A percentile compares a stretch with the other conserved stretches of the same genome.
These are phyloP conservation scores for Bacidia rubella DNA, from an alignment of 495 filamentous ascomycete genomes.

Conservation along the genomic window DNA sequence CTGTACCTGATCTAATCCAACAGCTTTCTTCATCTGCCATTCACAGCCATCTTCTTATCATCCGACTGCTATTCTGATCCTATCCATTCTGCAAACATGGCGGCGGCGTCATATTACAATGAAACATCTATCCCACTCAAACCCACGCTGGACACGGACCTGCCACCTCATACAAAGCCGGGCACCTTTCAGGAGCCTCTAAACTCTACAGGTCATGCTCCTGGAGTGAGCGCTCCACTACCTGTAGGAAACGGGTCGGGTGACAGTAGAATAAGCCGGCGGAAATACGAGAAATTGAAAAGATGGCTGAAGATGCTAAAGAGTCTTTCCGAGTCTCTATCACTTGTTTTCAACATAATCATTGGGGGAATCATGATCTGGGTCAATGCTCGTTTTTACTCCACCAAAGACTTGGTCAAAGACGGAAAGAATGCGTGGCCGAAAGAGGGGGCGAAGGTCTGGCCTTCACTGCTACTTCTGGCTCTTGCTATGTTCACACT, in stretches of 20 bases:
- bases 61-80: too few species aligned
- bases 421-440: slow-evolving; percentile 13
- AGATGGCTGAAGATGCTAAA: slow-evolving; percentile 6
- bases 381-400: background rate
- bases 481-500: slow-evolving; percentile 9
- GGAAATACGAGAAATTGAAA: slow-evolving; percentile 3
- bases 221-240: background rate
- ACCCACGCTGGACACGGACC: background rate
- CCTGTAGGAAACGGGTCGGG: background rate
- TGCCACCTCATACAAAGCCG: background rate
- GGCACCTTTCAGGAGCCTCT: background rate
- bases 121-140: background rate
- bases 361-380: slow-evolving; percentile 12
- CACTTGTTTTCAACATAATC: slow-evolving; percentile 3
- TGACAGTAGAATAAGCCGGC: background rate
- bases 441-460: slow-evolving; percentile 7
- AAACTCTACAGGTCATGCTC: background rate
- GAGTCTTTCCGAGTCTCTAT: slow-evolving; percentile 1
- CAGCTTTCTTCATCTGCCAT: too few species aligned
- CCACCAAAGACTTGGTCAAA: slow-evolving; percentile 1
- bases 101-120: background rate
- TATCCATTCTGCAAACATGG: background rate
- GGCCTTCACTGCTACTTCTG: slow-evolving; percentile 16
- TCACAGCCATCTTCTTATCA: too few species aligned
- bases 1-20: too few species aligned